Evolutionary conservation across 75 land plant species (phyloP), one percentile per base, ranked within the genome.

Genomic region (Picea glauca): DNA sequence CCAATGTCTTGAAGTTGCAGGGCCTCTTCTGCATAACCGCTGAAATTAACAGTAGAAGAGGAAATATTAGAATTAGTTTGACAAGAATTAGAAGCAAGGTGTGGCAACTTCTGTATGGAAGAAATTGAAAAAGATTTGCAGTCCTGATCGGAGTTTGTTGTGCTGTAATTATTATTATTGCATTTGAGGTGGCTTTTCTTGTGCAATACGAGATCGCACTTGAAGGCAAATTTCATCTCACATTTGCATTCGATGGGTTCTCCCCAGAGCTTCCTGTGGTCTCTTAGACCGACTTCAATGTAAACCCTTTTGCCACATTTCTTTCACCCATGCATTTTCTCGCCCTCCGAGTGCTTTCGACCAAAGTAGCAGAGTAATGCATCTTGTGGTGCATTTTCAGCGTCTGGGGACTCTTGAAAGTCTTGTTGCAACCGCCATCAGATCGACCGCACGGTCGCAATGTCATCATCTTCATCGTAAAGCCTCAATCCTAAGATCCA

Each of bases 371-470:
- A 17, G 70, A 38, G 17, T 21, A 67, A 40, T 84, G 85, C 9
- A 82, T 86, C 79, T 86, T 86, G 77, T 76, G 67, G 46, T 86
- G 87, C 87, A 86, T 86, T 33, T 64, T 76, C 76, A 79, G 80
- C 15, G 87, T 86, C 38, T 86, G 87, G 4, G 85, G 85, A 38
- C 83, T 86, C 75, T 80, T 83, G 82, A 86, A 86, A 0, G 82
- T 83, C 20, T 79, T 78, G 56, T 79, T 58, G 74, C 87, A 85
- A 13, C 85, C 87, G 1, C 13, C 15, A 50, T 78, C 14, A 80
- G 58, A 60, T 84, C 85, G 15, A 84, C 79, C 3, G 84, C 38
- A 86, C 85, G 1, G 8, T 76, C 12, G 3, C 38, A 35, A 35
- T 35, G 38, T 35, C 38, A 35, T 35, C 38, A 35, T 35, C 38